Conservation (phyloP, 2,329 filamentous ascomycete species). For the Colletotrichum truncatum region DNA sequence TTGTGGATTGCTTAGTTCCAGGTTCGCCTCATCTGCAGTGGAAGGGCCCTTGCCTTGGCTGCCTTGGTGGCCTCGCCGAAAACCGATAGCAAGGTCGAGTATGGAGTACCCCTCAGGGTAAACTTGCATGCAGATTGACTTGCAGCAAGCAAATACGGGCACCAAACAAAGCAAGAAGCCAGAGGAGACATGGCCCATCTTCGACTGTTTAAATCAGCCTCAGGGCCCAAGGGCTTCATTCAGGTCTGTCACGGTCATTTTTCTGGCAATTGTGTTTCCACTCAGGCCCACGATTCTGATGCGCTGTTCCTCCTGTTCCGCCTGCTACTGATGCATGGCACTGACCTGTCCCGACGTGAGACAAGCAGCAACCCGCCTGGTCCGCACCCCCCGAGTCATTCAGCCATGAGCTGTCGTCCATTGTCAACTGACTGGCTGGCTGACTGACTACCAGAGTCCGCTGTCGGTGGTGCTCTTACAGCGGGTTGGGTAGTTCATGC, state of each 20-base stretch:
- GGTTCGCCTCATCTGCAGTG: conserved; percentile 10
- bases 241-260: neutral
- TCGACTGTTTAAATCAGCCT: neutral
- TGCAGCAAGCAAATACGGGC: conserved; percentile 5
- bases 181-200: neutral
- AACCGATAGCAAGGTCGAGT: neutral
- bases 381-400: conserved; percentile 18
- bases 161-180: neutral
- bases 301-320: neutral
- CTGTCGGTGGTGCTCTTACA: neutral
- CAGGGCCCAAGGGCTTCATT: too few relatives aligned
- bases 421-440: conserved; percentile 11
- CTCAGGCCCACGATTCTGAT: neutral
- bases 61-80: neutral
- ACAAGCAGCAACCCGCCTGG: neutral
- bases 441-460: conserved; percentile 4
- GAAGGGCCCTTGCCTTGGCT: neutral
- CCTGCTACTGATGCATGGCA: conserved; percentile 17
- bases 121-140: neutral
- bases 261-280: conserved; percentile 8
- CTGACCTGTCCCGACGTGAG: conserved; percentile 22
- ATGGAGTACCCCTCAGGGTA: neutral
- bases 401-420: neutral
- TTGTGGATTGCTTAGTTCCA: conserved; percentile 11
- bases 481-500: conserved; percentile 12